Percentiles rank a stretch among this genome's conserved stretches.
Conservation (phyloP, 352 stramenopile genomes). For the Plasmopara viticola region DNA sequence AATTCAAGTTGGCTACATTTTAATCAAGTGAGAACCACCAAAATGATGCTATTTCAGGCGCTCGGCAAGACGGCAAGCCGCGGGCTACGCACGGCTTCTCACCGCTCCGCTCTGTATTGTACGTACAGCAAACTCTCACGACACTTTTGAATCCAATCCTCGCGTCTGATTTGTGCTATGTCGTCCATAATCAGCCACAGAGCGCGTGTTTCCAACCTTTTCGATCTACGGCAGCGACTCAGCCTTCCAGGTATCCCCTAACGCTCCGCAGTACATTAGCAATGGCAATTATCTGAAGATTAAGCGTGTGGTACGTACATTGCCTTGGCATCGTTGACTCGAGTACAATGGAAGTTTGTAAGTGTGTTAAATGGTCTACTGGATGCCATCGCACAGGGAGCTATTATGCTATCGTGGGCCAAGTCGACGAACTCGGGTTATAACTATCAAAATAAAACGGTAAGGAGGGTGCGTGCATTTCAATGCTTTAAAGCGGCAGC, state of each 20-base stretch:
- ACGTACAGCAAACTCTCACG: slow-evolving; percentile 4
- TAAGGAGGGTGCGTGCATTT: slow-evolving; percentile 11
- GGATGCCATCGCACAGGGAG: slow-evolving; percentile 33
- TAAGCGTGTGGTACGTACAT: slow-evolving; percentile 52
- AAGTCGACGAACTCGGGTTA: slow-evolving; percentile 63
- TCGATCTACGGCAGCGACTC: slow-evolving; percentile 63
- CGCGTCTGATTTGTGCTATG: slow-evolving; percentile 1
- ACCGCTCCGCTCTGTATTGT: slow-evolving; percentile 26
- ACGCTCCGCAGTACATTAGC: slow-evolving; percentile 54
- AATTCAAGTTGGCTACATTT: slow-evolving; percentile 14
- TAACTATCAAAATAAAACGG: slow-evolving; percentile 79
- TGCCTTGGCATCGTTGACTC: neutral
- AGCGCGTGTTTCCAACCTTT: slow-evolving; percentile 75
- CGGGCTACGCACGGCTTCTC: slow-evolving; percentile 14
- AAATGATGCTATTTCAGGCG: slow-evolving; percentile 31
- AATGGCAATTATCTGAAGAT: slow-evolving; percentile 75
- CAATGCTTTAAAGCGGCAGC: neutral
- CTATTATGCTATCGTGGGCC: slow-evolving; percentile 81
- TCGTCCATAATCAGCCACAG: slow-evolving; percentile 25
- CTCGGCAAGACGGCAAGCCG: slow-evolving; percentile 22
- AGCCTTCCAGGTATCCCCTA: slow-evolving; percentile 68
- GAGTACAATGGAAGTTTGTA: neutral
- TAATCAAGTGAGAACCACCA: slow-evolving; percentile 1
- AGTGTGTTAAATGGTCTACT: slow-evolving; percentile 8
- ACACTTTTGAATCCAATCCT: neutral